Evolutionary conservation across 352 stramenopile species (phyloP).

Genomic region (Pythium phragmiticola): DNA sequence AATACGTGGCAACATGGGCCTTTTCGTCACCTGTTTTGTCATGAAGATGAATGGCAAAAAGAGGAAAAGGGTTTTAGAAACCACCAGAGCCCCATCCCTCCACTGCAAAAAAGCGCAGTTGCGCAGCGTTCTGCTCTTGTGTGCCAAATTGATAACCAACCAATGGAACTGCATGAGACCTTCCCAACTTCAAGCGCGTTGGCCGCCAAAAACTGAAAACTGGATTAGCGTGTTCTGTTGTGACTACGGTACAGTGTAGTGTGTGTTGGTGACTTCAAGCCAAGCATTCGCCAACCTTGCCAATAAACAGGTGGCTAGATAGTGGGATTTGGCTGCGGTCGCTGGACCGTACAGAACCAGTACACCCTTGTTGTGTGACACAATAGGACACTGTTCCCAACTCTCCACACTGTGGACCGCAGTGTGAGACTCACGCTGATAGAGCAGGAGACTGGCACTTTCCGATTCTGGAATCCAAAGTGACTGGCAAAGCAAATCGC

Average conservation of each 20-base stretch:
- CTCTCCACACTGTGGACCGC: too few species aligned
- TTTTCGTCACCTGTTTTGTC: not conserved
- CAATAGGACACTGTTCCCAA: too few species aligned
- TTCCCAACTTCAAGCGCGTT: constrained; percentile 10
- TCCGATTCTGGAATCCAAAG: not conserved
- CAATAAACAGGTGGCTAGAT: constrained; percentile 21
- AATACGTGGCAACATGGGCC: not conserved
- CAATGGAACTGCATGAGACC: not conserved
- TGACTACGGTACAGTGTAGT: too few species aligned
- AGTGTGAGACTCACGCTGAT: not conserved
- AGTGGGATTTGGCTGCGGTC: constrained; percentile 7
- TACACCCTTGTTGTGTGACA: not conserved
- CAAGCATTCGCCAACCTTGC: not conserved
- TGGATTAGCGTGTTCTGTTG: not conserved
- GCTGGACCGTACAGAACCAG: not conserved
- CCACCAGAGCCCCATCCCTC: not conserved
- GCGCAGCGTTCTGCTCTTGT: too few species aligned
- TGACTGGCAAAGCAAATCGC: not conserved
- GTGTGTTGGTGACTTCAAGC: not conserved
- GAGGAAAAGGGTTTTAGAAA: too few species aligned
- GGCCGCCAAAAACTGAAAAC: not conserved
- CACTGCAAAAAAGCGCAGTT: too few species aligned
- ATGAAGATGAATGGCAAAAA: too few species aligned
- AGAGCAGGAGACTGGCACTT: not conserved
- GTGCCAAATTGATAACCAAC: too few species aligned